These are phyloP conservation scores for Globisporangium viniferum DNA, from an alignment of 352 stramenopile genomes.

Conservation along the genomic window DNA sequence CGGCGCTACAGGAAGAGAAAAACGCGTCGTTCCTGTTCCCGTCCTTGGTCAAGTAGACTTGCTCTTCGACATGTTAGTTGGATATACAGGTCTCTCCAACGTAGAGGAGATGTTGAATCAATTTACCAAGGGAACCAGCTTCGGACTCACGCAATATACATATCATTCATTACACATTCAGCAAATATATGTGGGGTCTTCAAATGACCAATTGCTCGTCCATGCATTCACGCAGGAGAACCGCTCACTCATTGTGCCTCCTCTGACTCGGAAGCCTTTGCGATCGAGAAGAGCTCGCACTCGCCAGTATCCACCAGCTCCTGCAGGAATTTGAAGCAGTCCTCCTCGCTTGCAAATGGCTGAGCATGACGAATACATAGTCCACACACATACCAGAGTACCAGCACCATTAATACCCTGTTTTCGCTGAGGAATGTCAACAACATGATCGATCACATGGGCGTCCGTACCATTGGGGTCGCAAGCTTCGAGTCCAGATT, in stretches of 20 bases:
- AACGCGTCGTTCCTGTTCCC: conserved; percentile 28
- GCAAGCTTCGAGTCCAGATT: conserved; percentile 78
- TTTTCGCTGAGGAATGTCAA: no score
- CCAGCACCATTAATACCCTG: no score
- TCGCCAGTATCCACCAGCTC: conserved; percentile 66
- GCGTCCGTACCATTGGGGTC: conserved; percentile 33
- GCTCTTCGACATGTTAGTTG: no score
- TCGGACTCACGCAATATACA: neutral
- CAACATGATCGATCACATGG: no score
- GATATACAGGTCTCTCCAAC: neutral
- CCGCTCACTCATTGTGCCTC: neutral
- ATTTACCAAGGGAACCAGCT: neutral
- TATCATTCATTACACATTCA: neutral
- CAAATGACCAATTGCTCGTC: no score
- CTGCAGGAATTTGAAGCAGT: conserved; percentile 56
- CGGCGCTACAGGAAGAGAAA: conserved; percentile 13
- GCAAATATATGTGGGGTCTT: no score
- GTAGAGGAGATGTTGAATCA: no score
- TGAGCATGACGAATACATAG: conserved; percentile 5
- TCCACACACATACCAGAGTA: no score
- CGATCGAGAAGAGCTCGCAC: conserved; percentile 55
- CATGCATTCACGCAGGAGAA: no score
- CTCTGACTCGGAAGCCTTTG: conserved; percentile 4
- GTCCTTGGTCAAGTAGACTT: conserved; percentile 14
- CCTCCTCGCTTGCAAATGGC: conserved; percentile 45